Percentiles rank a stretch among this genome's conserved stretches.
phyloP scores from a whole-genome alignment of 2,329 filamentous ascomycete genomes.

The Fusarium pseudocircinatum region DNA sequence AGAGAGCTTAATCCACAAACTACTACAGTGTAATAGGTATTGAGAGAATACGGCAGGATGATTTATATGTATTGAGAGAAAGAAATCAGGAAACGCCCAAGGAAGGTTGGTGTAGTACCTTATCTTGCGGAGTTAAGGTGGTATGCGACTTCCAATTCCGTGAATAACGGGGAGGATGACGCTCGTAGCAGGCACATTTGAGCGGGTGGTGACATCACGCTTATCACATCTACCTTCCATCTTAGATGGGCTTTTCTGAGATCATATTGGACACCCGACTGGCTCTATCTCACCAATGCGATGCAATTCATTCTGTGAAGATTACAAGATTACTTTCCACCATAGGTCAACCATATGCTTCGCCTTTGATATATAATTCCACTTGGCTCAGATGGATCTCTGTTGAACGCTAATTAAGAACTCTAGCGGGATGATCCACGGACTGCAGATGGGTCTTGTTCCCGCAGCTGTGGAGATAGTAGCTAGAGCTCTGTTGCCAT shows the following conservation, averaged over 20 bases:
- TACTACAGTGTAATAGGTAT: background rate
- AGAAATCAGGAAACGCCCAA: background rate
- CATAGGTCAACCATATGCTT: background rate
- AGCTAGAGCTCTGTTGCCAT: background rate
- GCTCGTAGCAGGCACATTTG: background rate
- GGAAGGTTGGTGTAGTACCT: background rate
- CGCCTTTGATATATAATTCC: background rate
- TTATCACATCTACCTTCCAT: background rate
- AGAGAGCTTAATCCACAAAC: background rate
- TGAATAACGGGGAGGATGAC: conserved; percentile 9
- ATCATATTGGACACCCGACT: background rate
- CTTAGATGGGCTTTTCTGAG: background rate
- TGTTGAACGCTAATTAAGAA: conserved; percentile 11
- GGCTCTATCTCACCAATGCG: background rate
- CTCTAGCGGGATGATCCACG: conserved; percentile 19
- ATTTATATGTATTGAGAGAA: background rate
- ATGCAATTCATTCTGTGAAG: background rate
- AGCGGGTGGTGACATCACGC: conserved; percentile 27
- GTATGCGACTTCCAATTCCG: conserved; percentile 10
- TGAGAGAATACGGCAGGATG: background rate
- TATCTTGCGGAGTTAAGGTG: conserved; percentile 27
- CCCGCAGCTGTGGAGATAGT: background rate
- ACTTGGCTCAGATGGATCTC: conserved; percentile 3
- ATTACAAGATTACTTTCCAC: background rate
- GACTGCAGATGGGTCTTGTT: conserved; percentile 5